Percentiles rank a stretch among this genome's conserved stretches.
Conservation (phyloP, 2,329 filamentous ascomycete genomes). For the Alternaria triticina region DNA sequence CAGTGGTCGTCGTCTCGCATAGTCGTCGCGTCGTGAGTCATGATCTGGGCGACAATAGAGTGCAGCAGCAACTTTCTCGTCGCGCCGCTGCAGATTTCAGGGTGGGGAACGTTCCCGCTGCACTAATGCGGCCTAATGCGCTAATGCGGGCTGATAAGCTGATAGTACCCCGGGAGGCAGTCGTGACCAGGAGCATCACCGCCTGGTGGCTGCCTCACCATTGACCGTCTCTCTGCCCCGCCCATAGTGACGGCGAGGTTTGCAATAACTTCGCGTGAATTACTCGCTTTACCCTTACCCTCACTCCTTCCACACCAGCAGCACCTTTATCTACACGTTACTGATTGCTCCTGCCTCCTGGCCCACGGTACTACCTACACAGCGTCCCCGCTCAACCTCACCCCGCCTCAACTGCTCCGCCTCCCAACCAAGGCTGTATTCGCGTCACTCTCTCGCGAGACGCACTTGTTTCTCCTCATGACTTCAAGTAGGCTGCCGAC, state of each 20-base stretch:
- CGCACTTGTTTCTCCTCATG: constrained; percentile 8
- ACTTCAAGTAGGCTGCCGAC: constrained; percentile 16
- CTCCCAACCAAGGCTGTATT: not conserved
- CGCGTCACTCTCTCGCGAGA: not conserved
- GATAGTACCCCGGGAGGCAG: constrained; percentile 25
- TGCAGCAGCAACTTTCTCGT: constrained; percentile 15
- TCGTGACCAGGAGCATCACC: constrained; percentile 15
- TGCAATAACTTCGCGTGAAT: not conserved
- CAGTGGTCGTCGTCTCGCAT: constrained; percentile 18
- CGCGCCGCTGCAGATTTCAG: constrained; percentile 26
- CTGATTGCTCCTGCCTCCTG: constrained; percentile 1
- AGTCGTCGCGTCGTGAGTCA: constrained; percentile 32
- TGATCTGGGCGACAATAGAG: constrained; percentile 11
- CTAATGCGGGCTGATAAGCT: constrained; percentile 29
- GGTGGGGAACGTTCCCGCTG: constrained; percentile 24
- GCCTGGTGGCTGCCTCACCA: not conserved
- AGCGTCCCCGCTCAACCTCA: constrained; percentile 7
- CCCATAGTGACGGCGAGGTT: not conserved
- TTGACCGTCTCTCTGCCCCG: constrained; percentile 11
- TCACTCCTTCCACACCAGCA: not conserved
- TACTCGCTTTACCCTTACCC: not conserved
- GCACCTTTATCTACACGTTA: not conserved
- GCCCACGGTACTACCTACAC: constrained; percentile 2
- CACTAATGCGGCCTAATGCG: not conserved
- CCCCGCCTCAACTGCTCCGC: constrained; percentile 9